Evolutionary conservation across 768 basidiomycete genomes (phyloP), one percentile per base, ranked within the genome.

Genomic region (Tricholoma saponaceum): DNA sequence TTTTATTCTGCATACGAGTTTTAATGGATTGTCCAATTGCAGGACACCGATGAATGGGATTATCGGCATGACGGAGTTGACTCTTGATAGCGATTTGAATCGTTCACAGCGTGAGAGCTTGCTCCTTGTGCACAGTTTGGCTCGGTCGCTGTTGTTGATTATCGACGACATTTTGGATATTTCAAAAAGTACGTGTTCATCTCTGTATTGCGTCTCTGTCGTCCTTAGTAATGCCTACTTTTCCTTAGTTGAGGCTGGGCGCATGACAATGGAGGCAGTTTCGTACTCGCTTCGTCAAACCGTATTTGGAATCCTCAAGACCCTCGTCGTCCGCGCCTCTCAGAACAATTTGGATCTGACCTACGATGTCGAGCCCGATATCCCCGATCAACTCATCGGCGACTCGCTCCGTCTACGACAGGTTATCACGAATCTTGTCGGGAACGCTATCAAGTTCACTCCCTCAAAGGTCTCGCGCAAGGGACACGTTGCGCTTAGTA

Each of bases 151-250:
- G 58, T 77, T 99, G 47, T 78, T 98, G 65, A 99, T 99, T 73
- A 99, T 99, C 61, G 96, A 99, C 70, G 97, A 98, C 71, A 98
- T 99, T 64, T 82, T 98, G 79, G 97, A 99, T 80, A 98, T 98
- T 61, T 98, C 95, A 16, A 99, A 99, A 83, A 98, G 95, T 97
- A 82, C 22, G 5, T 52, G 16, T 9, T 32, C 28, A 44, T 30
- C 28, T 8, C 9, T 20, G 6, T 18, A 35, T 51, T n/a, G n/a
- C n/a, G n/a, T n/a, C n/a, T 32, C 16, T 44, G n/a, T 20, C 51
- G 52, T 61, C 43, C 59, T 60, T 64, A 30, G 58, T 50, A 28
- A 28, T 8, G 28, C 61, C 63, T 52, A 51, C 33, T 30, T 28
- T 28, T 28, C 28, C 28, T 28, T 8, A 98, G 95, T 98, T 67